Base-by-base conservation (phyloP, 73 alveolate species). In the Effrenium voratum region DNA sequence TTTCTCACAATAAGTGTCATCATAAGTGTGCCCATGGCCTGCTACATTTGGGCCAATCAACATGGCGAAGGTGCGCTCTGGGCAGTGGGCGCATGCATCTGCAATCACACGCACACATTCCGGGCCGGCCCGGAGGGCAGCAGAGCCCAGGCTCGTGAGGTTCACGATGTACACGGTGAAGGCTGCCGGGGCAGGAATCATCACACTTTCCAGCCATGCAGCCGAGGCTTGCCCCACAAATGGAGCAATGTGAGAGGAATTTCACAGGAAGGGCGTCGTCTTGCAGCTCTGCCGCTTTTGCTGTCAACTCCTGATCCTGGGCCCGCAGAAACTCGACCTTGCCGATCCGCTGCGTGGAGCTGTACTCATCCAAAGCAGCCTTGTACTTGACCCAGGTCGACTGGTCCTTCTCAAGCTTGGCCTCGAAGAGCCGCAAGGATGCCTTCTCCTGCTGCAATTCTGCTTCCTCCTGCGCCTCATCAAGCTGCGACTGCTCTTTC, bases 21-120 rank as follows among this genome's bases (percentile, higher is more conserved):
- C 91, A 80, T 80, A 80, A 0, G 91, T 80, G 46, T 0, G 12
- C 6, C 93, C 86, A 76, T 76, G 86, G 36, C 86, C 86, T 16
- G 60, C 86, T 8, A 50, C 93, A 49, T 47, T 83, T 26, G 93
- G 93, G 52, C 77, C 76, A 38, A 83, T 6, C 24, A 83, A 5
- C 3, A 83, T 1, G 52, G 45, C 93, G 2, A 50, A 36, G 3
- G 77, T 83, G 19, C 93, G 28, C 40, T 83, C 93, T 45, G 93
- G 93, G 93, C 93, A 83, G 57, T 40, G 93, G 30, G 93, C 93
- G 66, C 93, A 83, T 2, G 93, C 93, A 50, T 83, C 93, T 46
- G 93, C 76, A 6, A 83, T 55, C 55, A 83, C 36, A 34, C 93
- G 76, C 5, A 36, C 46, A 0, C 34, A 13, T 59, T 83, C 93